Evolutionary conservation across 2,329 filamentous ascomycete species (phyloP), one percentile per base, ranked within the genome.

Genomic region (Fusarium liriodendri): DNA sequence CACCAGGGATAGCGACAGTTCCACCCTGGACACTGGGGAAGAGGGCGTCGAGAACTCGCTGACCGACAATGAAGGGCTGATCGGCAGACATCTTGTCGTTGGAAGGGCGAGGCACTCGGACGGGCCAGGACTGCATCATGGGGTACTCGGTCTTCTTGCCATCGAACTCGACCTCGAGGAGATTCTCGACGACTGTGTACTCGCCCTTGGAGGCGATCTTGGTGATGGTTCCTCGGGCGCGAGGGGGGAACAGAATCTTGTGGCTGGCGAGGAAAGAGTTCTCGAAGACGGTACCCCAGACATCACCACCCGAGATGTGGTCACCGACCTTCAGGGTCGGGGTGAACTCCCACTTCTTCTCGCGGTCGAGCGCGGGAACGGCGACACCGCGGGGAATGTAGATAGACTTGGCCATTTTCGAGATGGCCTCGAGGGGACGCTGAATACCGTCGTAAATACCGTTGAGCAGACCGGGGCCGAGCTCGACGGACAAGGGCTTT

Each of bases 361-460:
- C 87, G 79, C 97, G 94, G 87, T 98, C 93, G 81, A 99, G 90
- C 54, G 95, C 93, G 62, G 96, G 95, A 37, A 95, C 90, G 66
- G 94, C 86, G 81, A 99, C 96, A 84, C 97, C 97, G 78, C 97
- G 94, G 80, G 97, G 97, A 75, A 99, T 99, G 85, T 99, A 99
- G 84, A 99, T 99, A 84, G 94, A 95, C 81, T 95, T 87, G 62
- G 95, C 91, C 58, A 89, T 85, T 45, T 92, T 87, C 77, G 94
- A 88, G 80, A 99, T 99, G 76, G 90, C 92, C 85, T 93, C 93
- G 79, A 99, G 92, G 60, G 97, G 97, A 82, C 97, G 93, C 85
- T 99, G 97, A 80, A 99, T 99, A 87, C 97, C 97, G 84, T 99
- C 97, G 89, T 98, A 99, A 84, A 99, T 99, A 77, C 97, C 98